A percentile compares a stretch with the other conserved stretches of the same genome.
Evolutionary conservation across 768 basidiomycete species (phyloP).

Genomic region (Pluteus cervinus): DNA sequence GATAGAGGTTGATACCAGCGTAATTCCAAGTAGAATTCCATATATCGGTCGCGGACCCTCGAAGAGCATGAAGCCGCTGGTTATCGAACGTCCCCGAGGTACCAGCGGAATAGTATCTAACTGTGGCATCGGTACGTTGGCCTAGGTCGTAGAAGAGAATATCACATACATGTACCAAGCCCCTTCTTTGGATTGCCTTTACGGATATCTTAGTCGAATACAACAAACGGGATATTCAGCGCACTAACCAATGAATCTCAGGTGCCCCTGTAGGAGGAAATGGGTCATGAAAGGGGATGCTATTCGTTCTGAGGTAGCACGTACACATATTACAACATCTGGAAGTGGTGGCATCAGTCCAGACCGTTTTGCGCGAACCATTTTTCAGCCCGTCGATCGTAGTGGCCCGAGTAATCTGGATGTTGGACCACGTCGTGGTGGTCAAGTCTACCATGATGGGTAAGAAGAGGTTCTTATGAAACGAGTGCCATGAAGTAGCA

Average conservation of each 20-base stretch:
- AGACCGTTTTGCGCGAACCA: conserved; percentile 25
- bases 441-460: conserved; percentile 15
- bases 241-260: conserved; percentile 22
- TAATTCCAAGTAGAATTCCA: conserved; percentile 28
- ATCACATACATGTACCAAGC: conserved; percentile 25
- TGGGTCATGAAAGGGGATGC: background rate
- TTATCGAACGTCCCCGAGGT: conserved; percentile 24
- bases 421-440: conserved; percentile 23
- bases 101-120: conserved; percentile 26
- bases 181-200: conserved; percentile 15
- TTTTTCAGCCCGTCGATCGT: conserved; percentile 27
- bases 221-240: background rate
- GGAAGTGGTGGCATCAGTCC: conserved; percentile 22
- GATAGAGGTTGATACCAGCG: conserved; percentile 12
- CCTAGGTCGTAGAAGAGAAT: background rate
- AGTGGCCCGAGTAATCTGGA: conserved; percentile 23
- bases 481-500: background rate
- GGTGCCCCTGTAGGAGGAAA: conserved; percentile 19
- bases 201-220: too few relatives aligned
- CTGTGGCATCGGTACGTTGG: background rate
- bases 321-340: conserved; percentile 24
- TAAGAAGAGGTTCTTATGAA: background rate
- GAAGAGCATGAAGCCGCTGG: conserved; percentile 24
- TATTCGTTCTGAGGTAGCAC: too few relatives aligned
- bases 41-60: conserved; percentile 23